Base-by-base conservation (phyloP, 1,284 basidiomycete species). In the Pyrrhoderma noxium region DNA sequence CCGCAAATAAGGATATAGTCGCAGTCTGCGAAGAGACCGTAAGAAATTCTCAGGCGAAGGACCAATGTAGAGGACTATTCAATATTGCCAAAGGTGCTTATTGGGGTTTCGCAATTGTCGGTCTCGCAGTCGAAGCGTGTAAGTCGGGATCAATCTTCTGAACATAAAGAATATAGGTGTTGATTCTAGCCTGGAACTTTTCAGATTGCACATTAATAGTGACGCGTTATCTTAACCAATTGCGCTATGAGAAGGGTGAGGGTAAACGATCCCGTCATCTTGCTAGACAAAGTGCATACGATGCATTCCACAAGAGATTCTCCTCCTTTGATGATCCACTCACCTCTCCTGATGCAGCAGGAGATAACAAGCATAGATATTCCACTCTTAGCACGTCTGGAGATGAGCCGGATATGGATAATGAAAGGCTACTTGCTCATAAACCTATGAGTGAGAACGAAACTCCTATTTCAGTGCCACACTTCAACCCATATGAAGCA, bases 191-290 rank as follows among this genome's bases (percentile, higher is more conserved):
- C 27, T 31, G 11, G 7, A 31, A 31, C 5, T 31, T 11, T 31
- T 21, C 41, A 85, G 82, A 82, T 57, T 76, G 75, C 37, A 70
- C 70, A 8, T 60, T 85, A 49, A 71, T 83, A 42, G 74, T 76
- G 8, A 75, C 79, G 14, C 76, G 81, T 13, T 85, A 84, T 59
- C 64, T 77, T 39, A 74, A 76, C 57, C 76, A 76, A 57, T 63
- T 85, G 16, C 69, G 73, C 47, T 62, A 60, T 22, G 73, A 82
- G 60, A 81, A 82, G 63, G 64, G 67, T 11, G 61, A 59, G 16
- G 63, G 62, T 14, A 67, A 70, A 23, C 62, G 62, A 16, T 69
- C 69, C 13, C 66, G 68, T 44, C 52, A 44, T 31, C 22, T 45
- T 7, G 39, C 42, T 22, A 45, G 54, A 8, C 45, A 56, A 43